Base-by-base conservation (phyloP, 1,139 yeast species). In the Candida sanyaensis region DNA sequence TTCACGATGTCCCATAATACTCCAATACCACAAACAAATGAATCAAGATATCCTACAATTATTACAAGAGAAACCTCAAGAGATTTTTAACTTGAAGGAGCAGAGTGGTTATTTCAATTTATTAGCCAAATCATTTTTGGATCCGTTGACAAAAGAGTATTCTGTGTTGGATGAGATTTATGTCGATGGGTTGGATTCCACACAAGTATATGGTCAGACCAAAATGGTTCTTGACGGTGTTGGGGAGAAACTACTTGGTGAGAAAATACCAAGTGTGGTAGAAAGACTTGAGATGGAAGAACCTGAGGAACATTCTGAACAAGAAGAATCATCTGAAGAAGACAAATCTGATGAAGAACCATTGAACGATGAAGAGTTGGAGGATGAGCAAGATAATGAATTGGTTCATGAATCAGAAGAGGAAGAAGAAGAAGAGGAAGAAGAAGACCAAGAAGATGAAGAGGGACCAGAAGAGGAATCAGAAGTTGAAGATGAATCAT, bases 131-230 rank as follows among this genome's bases (percentile, higher is more conserved):
- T 52, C 61, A 26, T 68, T 80, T 5, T 68, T 88, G 46, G 95
- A 88, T 60, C 90, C 92, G 6, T 74, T 88, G 43, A 78, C 87
- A 5, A 69, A 73, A 46, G 68, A 76, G 30, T 81, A 81, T 62
- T 83, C 95, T 1, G 86, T 86, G 5, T 73, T 93, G 34, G 96
- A 92, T 65, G 91, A 89, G 62, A 77, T 93, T 27, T 84, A 86
- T 57, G 77, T 88, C 26, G 96, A 90, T 46, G 98, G 97, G 1
- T 73, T 93, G 49, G 97, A 89, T 63, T 85, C 96, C 12, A 81
- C 87, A 38, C 98, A 93, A 64, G 92, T 93, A 0, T 93, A 92
- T 89, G 96, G 96, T 46, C 98, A 93, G 65, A 85, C 90, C 3
- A 89, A 87, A 65, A 79, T 93, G 72, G 86, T 93, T 28, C 74